These are phyloP conservation scores for Sutorius australiensis DNA, from an alignment of 768 basidiomycete species.

Conservation along the genomic window DNA sequence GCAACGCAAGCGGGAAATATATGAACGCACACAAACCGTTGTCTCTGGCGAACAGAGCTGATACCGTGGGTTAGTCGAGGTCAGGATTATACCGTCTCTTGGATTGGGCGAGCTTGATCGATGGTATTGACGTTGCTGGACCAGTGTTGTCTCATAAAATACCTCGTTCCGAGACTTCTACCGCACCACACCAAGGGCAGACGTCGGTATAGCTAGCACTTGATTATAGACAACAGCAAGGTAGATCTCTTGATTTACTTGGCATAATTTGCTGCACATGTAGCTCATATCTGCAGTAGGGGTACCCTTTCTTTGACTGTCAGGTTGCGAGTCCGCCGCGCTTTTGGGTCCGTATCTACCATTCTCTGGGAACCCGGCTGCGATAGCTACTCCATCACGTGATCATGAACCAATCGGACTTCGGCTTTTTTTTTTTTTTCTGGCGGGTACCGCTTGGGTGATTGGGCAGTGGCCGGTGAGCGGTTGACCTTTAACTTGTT, in stretches of 20 bases:
- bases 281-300: conserved; percentile 9
- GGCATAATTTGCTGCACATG: not conserved
- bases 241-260: not conserved
- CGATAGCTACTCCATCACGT: conserved; percentile 11
- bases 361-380: no score
- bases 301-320: not conserved
- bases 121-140: no score
- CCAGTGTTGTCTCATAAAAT: not conserved
- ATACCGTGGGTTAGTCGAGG: not conserved
- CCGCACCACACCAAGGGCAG: not conserved
- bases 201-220: not conserved
- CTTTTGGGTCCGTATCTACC: not conserved
- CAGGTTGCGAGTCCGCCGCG: not conserved
- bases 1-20: conserved; percentile 57
- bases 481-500: not conserved
- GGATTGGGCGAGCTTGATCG: not conserved
- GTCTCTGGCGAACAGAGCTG: conserved; percentile 18
- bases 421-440: conserved; percentile 15
- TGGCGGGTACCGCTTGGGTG: conserved; percentile 12
- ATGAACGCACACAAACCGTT: conserved; percentile 50
- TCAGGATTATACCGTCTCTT: not conserved
- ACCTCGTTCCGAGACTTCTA: not conserved
- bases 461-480: not conserved
- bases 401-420: conserved; percentile 8
- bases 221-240: not conserved